phyloP scores from a whole-genome alignment of 1,284 basidiomycete genomes.

The Mycena sp. region DNA sequence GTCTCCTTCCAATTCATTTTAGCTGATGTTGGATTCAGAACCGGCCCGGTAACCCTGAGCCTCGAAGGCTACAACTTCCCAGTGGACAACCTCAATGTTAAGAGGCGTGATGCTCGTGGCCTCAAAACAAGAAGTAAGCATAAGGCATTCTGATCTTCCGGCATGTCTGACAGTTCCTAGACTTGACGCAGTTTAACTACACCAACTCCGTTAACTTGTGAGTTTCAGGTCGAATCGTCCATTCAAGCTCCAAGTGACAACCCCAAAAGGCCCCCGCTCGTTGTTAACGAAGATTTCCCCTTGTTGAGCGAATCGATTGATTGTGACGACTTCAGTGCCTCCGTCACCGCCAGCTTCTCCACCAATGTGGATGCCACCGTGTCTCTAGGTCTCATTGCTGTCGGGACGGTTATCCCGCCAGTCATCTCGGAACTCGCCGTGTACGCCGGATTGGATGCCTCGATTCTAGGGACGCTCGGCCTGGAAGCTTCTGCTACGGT shows the following conservation, averaged over 20 bases:
- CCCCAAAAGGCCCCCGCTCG: conserved; percentile 33
- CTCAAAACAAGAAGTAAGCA: conserved; percentile 8
- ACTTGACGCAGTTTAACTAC: conserved; percentile 16
- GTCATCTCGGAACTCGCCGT: conserved; percentile 43
- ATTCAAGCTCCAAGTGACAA: background rate
- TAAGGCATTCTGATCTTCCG: background rate
- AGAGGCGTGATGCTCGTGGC: background rate
- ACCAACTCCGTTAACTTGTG: conserved; percentile 5
- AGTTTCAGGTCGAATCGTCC: background rate
- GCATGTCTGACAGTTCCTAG: background rate
- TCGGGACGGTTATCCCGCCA: conserved; percentile 47
- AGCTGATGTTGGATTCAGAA: background rate
- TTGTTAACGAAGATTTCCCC: conserved; percentile 48
- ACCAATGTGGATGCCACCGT: conserved; percentile 48
- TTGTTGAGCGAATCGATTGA: conserved; percentile 49
- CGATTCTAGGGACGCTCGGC: conserved; percentile 43
- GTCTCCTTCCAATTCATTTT: no score
- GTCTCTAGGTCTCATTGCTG: conserved; percentile 51
- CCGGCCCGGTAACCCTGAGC: conserved; percentile 15
- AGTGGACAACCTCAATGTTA: background rate
- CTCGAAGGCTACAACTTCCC: conserved; percentile 21
- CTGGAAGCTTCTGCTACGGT: conserved; percentile 44
- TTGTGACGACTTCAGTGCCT: conserved; percentile 48
- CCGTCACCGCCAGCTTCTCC: conserved; percentile 50
- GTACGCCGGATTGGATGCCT: conserved; percentile 41